These are phyloP conservation scores for Brasilioporus rufonigricans DNA, from an alignment of 768 basidiomycete species.

Conservation along the genomic window DNA sequence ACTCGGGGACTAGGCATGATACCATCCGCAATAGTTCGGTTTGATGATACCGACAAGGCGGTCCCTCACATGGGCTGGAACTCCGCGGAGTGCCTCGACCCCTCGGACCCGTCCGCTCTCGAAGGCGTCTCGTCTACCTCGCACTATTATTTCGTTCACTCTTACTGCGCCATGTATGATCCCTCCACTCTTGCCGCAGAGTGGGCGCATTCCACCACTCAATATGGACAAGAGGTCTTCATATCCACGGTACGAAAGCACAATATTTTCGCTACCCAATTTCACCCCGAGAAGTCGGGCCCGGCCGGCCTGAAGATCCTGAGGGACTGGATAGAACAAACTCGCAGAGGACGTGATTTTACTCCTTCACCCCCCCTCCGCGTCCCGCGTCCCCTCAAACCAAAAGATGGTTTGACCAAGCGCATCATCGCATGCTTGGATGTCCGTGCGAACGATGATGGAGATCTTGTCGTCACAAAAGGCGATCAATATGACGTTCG, in stretches of 20 bases:
- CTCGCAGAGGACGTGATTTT: conserved; percentile 40
- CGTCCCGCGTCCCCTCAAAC: conserved; percentile 37
- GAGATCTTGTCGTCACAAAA: conserved; percentile 98
- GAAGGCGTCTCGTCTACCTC: conserved; percentile 51
- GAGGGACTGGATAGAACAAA: conserved; percentile 71
- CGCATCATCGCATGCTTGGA: conserved; percentile 98
- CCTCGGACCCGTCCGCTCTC: conserved; percentile 36
- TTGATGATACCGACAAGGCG: conserved; percentile 69
- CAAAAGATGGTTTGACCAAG: conserved; percentile 75
- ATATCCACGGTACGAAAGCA: conserved; percentile 78
- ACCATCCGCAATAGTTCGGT: conserved; percentile 74
- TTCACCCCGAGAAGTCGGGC: conserved; percentile 98
- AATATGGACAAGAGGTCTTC: conserved; percentile 94
- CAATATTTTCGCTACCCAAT: conserved; percentile 91
- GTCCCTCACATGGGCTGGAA: conserved; percentile 99
- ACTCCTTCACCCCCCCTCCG: conserved; percentile 30
- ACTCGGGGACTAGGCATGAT: conserved; percentile 79
- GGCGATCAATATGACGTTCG: conserved; percentile 99
- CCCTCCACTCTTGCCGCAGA: conserved; percentile 55
- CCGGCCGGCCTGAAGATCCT: conserved; percentile 79
- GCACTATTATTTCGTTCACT: conserved; percentile 97
- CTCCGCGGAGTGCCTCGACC: conserved; percentile 56
- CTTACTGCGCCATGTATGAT: conserved; percentile 81
- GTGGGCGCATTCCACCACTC: conserved; percentile 85
- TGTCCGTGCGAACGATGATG: conserved; percentile 92